Base-by-base conservation (phyloP, 2,329 filamentous ascomycete genomes). In the Rhinocladiella mackenziei region DNA sequence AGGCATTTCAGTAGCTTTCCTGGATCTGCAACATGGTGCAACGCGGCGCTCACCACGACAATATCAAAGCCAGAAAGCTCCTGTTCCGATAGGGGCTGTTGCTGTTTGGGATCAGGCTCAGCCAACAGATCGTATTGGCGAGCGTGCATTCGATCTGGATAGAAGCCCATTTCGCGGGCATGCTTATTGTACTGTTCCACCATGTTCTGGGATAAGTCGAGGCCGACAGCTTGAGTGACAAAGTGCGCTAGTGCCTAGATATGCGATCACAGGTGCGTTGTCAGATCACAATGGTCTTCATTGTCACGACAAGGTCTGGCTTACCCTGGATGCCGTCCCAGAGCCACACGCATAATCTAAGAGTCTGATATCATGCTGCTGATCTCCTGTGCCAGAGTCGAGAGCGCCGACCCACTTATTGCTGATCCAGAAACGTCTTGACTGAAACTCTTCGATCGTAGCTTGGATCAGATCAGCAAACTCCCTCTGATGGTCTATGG, bases 201-300 rank as follows among this genome's bases (percentile, higher is more conserved):
- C 84, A 88, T 88, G 48, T 76, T 77, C 49, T 79, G 72, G 0
- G 83, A 82, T 43, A 87, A 65, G 58, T 89, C 84, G 32, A 89
- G 72, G 26, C 83, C 84, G n/a, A 81, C 65, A 32, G 78, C 76
- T 53, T 80, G 72, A 1, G 76, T 79, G 3, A 79, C 73, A 55
- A 77, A 81, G 2, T 80, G 78, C 1, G 73, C 75, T 9, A 84
- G 69, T 10, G 77, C 70, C 78, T 42, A n/a, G n/a, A n/a, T n/a
- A n/a, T n/a, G n/a, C n/a, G n/a, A n/a, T n/a, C n/a, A n/a, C n/a
- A n/a, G n/a, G n/a, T n/a, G n/a, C n/a, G n/a, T n/a, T n/a, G n/a
- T n/a, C n/a, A n/a, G n/a, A n/a, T n/a, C n/a, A n/a, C n/a, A n/a
- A n/a, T n/a, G n/a, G n/a, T n/a, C n/a, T n/a, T n/a, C n/a, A n/a